A percentile compares a stretch with the other conserved stretches of the same genome.
Evolutionary conservation across 73 alveolate species (phyloP).

Genomic region (Paramecium primaurelia): DNA sequence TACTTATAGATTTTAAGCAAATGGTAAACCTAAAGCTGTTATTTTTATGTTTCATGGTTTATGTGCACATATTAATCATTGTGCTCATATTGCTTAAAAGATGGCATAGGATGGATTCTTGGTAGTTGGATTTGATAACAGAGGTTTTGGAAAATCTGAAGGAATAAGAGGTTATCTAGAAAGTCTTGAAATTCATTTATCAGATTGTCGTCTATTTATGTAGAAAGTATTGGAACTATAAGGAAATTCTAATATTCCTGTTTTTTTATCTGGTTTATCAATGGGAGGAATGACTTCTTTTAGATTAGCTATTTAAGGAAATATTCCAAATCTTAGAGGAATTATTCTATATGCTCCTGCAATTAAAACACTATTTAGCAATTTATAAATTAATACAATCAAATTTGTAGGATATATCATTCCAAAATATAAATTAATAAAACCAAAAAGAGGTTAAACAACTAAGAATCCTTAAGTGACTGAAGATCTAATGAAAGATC

Average conservation of each 20-base stretch:
- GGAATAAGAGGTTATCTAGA: constrained; percentile 60
- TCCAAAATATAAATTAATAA: constrained; percentile 21
- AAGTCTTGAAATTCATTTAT: constrained; percentile 42
- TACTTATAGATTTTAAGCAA: constrained; percentile 18
- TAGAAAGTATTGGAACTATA: neutral
- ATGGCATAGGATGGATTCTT: constrained; percentile 10
- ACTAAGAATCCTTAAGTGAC: constrained; percentile 50
- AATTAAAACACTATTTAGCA: neutral
- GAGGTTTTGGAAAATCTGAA: constrained; percentile 61
- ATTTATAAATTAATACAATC: neutral
- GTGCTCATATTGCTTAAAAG: constrained; percentile 58
- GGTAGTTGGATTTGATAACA: constrained; percentile 59
- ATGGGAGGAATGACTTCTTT: constrained; percentile 64
- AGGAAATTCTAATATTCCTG: constrained; percentile 25
- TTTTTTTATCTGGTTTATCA: constrained; percentile 47
- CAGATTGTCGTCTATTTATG: constrained; percentile 35
- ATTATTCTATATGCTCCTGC: constrained; percentile 57
- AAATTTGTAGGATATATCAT: neutral
- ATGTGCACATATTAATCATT: constrained; percentile 45
- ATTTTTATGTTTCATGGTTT: constrained; percentile 55
- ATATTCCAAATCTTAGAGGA: constrained; percentile 50
- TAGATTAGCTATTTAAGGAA: neutral
- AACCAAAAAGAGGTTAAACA: constrained; percentile 40
- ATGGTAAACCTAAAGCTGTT: constrained; percentile 41
- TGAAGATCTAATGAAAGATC: constrained; percentile 51